These are phyloP conservation scores for Tricholoma furcatifolium DNA, from an alignment of 768 basidiomycete species.

Conservation along the genomic window DNA sequence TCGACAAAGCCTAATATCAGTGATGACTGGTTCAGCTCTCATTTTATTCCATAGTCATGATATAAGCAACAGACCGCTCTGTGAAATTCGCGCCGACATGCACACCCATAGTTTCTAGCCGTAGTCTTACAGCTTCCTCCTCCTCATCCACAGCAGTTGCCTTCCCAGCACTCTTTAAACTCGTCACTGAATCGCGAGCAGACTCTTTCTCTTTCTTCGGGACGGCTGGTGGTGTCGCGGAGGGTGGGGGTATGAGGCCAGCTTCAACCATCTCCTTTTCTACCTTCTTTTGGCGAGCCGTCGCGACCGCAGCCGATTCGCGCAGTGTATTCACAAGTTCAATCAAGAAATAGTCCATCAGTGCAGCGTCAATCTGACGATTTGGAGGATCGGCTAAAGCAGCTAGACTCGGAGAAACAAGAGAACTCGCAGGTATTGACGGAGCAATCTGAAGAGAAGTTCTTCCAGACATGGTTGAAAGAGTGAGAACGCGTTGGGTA, in stretches of 20 bases:
- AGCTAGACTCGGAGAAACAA: slow-evolving; percentile 35
- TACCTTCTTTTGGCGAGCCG: slow-evolving; percentile 60
- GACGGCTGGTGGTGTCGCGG: slow-evolving; percentile 36
- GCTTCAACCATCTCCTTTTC: slow-evolving; percentile 81
- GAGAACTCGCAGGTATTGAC: slow-evolving; percentile 21
- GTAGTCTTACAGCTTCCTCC: slow-evolving; percentile 64
- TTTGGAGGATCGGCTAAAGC: slow-evolving; percentile 63
- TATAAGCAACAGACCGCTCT: slow-evolving; percentile 59
- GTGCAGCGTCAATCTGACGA: slow-evolving; percentile 61
- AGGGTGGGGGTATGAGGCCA: slow-evolving; percentile 61
- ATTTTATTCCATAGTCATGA: neutral
- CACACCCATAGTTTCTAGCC: slow-evolving; percentile 81
- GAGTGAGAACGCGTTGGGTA: neutral
- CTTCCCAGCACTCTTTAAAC: slow-evolving; percentile 34
- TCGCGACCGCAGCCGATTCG: slow-evolving; percentile 71
- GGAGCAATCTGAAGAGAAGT: slow-evolving; percentile 29
- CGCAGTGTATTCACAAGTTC: slow-evolving; percentile 75
- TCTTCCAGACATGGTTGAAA: slow-evolving; percentile 28
- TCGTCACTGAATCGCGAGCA: slow-evolving; percentile 45
- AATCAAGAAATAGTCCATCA: slow-evolving; percentile 86
- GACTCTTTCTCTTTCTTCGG: slow-evolving; percentile 46
- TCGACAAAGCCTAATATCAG: slow-evolving; percentile 60
- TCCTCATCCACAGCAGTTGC: slow-evolving; percentile 54
- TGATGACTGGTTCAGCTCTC: neutral
- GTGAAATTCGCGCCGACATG: slow-evolving; percentile 86